These are phyloP conservation scores for Pelargonium nanum DNA, from an alignment of 345 rosid genomes.

Conservation along the genomic window DNA sequence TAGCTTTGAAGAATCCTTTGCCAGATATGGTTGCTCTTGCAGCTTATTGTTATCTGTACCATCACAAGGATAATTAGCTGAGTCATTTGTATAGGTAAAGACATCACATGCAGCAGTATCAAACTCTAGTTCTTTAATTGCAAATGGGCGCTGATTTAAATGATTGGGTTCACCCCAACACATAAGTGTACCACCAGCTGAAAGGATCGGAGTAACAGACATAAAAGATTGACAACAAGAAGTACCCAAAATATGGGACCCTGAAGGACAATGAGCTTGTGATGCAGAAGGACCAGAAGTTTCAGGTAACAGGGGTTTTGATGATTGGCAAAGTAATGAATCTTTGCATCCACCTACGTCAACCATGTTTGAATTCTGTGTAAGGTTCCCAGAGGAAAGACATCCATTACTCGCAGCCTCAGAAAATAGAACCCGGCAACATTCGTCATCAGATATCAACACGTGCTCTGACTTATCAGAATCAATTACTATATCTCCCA, in stretches of 20 bases:
- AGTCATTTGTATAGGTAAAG: constrained; percentile 39
- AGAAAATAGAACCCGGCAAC: constrained; percentile 63
- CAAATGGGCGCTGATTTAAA: constrained; percentile 27
- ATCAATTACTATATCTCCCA: constrained; percentile 25
- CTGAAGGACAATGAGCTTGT: constrained; percentile 33
- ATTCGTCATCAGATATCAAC: constrained; percentile 76
- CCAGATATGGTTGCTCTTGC: constrained; percentile 38
- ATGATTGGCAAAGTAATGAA: constrained; percentile 24
- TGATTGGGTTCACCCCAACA: constrained; percentile 30
- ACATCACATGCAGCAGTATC: constrained; percentile 22
- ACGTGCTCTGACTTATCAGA: constrained; percentile 36
- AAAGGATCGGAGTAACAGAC: constrained; percentile 23
- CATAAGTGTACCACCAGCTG: constrained; percentile 21
- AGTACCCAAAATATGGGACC: constrained; percentile 29
- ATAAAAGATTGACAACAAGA: constrained; percentile 35
- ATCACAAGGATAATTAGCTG: constrained; percentile 31
- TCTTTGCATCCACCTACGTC: constrained; percentile 27
- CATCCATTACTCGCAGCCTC: constrained; percentile 36
- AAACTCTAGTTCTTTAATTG: constrained; percentile 39
- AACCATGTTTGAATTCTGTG: constrained; percentile 26
- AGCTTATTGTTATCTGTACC: constrained; percentile 22
- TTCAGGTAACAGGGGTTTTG: constrained; percentile 33
- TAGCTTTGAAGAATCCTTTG: constrained; percentile 47
- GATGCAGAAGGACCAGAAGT: constrained; percentile 23
- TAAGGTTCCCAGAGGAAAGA: constrained; percentile 30